These are phyloP conservation scores for Zelonia costaricensis DNA, from an alignment of 208 protist genomes.

Conservation along the genomic window DNA sequence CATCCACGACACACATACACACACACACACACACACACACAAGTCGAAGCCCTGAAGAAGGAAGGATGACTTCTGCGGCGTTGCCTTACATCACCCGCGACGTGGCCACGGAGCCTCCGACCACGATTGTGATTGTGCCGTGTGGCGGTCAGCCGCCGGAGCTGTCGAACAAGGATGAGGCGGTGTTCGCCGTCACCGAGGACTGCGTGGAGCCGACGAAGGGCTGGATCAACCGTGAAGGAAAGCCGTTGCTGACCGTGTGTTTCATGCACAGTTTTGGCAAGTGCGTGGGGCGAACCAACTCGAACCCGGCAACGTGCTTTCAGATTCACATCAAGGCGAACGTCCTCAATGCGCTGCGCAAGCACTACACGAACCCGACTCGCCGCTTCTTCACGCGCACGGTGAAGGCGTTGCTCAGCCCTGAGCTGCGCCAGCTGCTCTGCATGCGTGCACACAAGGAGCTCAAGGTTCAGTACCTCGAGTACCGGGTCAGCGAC, in stretches of 20 bases:
- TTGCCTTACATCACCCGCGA: slow-evolving; percentile 51
- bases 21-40: background rate
- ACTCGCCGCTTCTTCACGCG: slow-evolving; percentile 44
- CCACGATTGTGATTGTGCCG: slow-evolving; percentile 46
- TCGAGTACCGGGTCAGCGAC: slow-evolving; percentile 56
- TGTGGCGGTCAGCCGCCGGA: slow-evolving; percentile 33
- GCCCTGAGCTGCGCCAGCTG: slow-evolving; percentile 39
- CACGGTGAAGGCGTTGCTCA: slow-evolving; percentile 49
- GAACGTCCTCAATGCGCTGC: slow-evolving; percentile 43
- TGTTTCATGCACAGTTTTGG: slow-evolving; percentile 75
- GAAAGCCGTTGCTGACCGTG: slow-evolving; percentile 48
- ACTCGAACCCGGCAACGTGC: slow-evolving; percentile 43
- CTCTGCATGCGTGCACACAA: slow-evolving; percentile 46
- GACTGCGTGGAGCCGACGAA: slow-evolving; percentile 56
- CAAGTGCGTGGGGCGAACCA: slow-evolving; percentile 47
- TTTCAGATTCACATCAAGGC: slow-evolving; percentile 61
- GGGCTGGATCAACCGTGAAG: slow-evolving; percentile 50
- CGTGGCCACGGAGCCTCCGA: slow-evolving; percentile 54
- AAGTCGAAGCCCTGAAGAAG: background rate
- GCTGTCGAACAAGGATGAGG: slow-evolving; percentile 33
- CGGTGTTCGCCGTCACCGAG: slow-evolving; percentile 48
- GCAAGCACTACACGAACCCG: slow-evolving; percentile 44
- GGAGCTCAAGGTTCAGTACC: slow-evolving; percentile 59
- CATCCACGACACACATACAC: slow-evolving; percentile 1
- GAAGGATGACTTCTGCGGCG: slow-evolving; percentile 12